Evolutionary conservation across 2,329 filamentous ascomycete species (phyloP).

Genomic region (Diaporthe helianthi): DNA sequence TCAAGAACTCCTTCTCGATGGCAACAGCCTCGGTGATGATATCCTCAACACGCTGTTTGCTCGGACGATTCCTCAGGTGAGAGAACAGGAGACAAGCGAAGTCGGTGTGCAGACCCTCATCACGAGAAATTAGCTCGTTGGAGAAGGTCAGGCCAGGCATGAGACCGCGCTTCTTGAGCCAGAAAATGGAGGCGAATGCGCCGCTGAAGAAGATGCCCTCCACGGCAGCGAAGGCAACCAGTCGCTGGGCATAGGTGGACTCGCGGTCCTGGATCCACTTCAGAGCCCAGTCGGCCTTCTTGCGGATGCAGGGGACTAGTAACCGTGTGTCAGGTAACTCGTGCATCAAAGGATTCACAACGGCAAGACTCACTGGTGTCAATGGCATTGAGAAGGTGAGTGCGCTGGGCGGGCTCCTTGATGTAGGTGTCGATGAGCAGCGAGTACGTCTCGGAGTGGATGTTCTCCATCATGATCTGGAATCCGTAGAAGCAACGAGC

Average conservation of each 20-base stretch:
- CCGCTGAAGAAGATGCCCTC: conserved; percentile 99
- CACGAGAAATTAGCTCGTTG: conserved; percentile 99
- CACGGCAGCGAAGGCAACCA: conserved; percentile 95
- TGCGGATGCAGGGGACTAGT: conserved; percentile 90
- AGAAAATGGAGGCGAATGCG: conserved; percentile 99
- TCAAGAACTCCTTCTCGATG: conserved; percentile 98
- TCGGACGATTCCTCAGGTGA: conserved; percentile 92
- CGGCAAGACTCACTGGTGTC: conserved; percentile 81
- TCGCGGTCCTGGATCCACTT: conserved; percentile 93
- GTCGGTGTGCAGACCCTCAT: conserved; percentile 99
- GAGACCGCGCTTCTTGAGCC: conserved; percentile 99
- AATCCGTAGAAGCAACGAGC: conserved; percentile 99
- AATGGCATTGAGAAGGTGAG: conserved; percentile 97
- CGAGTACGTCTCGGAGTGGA: conserved; percentile 99
- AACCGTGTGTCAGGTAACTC: conserved; percentile 50
- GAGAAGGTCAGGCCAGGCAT: conserved; percentile 99
- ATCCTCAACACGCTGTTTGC: conserved; percentile 78
- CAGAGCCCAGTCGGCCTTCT: conserved; percentile 98
- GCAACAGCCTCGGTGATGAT: conserved; percentile 94
- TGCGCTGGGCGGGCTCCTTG: conserved; percentile 93
- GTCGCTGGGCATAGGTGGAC: conserved; percentile 92
- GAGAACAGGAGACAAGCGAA: conserved; percentile 98
- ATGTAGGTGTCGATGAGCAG: conserved; percentile 99
- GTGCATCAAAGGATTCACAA: conserved; percentile 60
- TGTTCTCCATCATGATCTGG: conserved; percentile 99